phyloP scores from a whole-genome alignment of 2,329 filamentous ascomycete genomes.

The Chaetomium strumarium region DNA sequence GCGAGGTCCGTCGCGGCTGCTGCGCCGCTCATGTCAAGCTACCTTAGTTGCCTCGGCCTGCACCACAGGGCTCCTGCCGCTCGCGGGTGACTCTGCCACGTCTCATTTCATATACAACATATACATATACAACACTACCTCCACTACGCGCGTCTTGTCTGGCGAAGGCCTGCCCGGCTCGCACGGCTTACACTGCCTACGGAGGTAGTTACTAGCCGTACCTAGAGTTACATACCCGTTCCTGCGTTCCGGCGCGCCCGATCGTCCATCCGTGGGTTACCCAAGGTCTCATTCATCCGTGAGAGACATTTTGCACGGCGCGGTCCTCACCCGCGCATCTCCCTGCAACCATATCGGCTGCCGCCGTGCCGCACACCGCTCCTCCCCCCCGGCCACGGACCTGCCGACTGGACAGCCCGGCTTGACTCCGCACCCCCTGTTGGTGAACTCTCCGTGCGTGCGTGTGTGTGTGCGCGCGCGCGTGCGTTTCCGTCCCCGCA shows the following conservation, averaged over 20 bases:
- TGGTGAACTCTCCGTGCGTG: no score
- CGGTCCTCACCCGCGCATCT: background rate
- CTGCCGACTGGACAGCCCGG: background rate
- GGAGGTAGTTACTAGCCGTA: no score
- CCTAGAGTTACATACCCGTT: background rate
- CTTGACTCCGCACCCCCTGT: background rate
- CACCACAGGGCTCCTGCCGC: no score
- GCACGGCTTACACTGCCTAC: background rate
- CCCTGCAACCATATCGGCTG: background rate
- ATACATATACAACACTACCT: no score
- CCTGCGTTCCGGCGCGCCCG: background rate
- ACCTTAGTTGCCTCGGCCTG: no score
- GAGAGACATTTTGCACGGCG: no score
- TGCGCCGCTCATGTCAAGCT: background rate
- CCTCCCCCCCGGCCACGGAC: background rate
- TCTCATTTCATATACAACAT: no score
- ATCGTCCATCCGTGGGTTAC: background rate
- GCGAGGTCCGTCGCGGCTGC: background rate
- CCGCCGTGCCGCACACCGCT: background rate
- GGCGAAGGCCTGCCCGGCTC: no score
- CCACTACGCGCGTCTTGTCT: no score
- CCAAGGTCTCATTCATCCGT: no score
- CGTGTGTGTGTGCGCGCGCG: no score
- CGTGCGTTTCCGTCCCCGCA: background rate
- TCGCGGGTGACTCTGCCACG: no score